Conservation (phyloP, 164 flowering plant species). For the Chloranthus sessilifolius region DNA sequence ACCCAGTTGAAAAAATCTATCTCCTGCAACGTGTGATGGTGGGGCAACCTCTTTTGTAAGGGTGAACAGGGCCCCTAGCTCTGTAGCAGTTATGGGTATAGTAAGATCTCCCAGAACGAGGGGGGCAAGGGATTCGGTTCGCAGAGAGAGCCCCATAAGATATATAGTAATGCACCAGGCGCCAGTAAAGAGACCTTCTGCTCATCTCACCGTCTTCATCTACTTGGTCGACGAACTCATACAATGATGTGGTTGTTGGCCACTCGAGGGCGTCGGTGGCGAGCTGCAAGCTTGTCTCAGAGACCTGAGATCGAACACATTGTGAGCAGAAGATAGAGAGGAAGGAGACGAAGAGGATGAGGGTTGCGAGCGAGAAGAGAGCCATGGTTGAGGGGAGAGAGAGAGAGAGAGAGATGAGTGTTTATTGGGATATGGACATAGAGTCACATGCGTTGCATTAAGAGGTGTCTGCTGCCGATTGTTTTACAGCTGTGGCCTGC, state of each 20-base stretch:
- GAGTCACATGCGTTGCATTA: no score
- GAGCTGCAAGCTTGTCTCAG: slow-evolving; percentile 20
- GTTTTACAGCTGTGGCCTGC: no score
- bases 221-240: slow-evolving; percentile 13
- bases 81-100: slow-evolving; percentile 69
- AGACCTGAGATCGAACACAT: slow-evolving; percentile 19
- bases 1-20: no score
- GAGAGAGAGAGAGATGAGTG: neutral
- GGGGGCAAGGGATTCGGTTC: slow-evolving; percentile 73
- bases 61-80: slow-evolving; percentile 49
- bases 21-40: slow-evolving; percentile 62
- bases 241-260: slow-evolving; percentile 18
- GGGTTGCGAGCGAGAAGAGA: slow-evolving; percentile 9
- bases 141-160: slow-evolving; percentile 79
- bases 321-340: neutral
- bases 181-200: slow-evolving; percentile 58
- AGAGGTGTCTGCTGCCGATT: no score
- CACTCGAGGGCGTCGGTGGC: slow-evolving; percentile 28
- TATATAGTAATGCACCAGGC: slow-evolving; percentile 44
- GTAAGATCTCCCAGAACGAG: slow-evolving; percentile 80
- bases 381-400: slow-evolving; percentile 22
- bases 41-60: slow-evolving; percentile 73
- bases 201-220: slow-evolving; percentile 11
- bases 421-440: no score
- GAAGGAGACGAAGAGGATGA: slow-evolving; percentile 11